Base-by-base conservation (phyloP, 2,329 filamentous ascomycete species). In the Fusarium palustre region DNA sequence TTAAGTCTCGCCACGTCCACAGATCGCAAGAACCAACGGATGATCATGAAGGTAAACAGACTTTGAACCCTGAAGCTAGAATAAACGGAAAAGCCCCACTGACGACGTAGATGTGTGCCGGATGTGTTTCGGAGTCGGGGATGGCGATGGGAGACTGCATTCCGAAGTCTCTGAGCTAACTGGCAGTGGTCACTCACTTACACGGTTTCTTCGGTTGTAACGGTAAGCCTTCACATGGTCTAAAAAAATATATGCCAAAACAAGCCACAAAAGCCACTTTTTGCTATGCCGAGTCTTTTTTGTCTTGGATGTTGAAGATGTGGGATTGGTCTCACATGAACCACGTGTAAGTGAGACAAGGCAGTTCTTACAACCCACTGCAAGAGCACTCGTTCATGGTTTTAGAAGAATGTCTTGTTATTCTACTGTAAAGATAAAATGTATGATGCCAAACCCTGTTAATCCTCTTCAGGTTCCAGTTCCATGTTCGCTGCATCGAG, bases 61-160 rank as follows among this genome's bases (percentile, higher is more conserved):
- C 2, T 12, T 2, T 22, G 15, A 28, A 6, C 2, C 2, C 4
- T 43, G 2, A 11, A 28, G 18, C 52, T 64, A 64, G 30, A 52
- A 53, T 28, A 25, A 47, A 24, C 36, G 8, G 41, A 65, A 48
- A 65, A 48, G 25, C 47, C 25, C n/a, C 47, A 47, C 36, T 16
- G 31, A 20, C 25, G 33, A 41, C 47, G 28, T 28, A 24, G 6
- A 8, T 13, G 12, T 7, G 20, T 22, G 33, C 61, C 62, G 62
- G 54, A 65, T 66, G n/a, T n/a, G 62, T 60, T 30, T n/a, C 66
- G 62, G 62, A 48, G 22, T 55, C 62, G 62, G 62, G 31, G 31
- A 48, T 45, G 42, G 62, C 62, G 62, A 65, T 36, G 24, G 33
- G 13, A 8, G 12, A 31, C 33, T 50, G 1, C 62, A 65, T 65